Evolutionary conservation across 2,329 filamentous ascomycete genomes (phyloP).

Genomic region (Xylaria arbuscula): DNA sequence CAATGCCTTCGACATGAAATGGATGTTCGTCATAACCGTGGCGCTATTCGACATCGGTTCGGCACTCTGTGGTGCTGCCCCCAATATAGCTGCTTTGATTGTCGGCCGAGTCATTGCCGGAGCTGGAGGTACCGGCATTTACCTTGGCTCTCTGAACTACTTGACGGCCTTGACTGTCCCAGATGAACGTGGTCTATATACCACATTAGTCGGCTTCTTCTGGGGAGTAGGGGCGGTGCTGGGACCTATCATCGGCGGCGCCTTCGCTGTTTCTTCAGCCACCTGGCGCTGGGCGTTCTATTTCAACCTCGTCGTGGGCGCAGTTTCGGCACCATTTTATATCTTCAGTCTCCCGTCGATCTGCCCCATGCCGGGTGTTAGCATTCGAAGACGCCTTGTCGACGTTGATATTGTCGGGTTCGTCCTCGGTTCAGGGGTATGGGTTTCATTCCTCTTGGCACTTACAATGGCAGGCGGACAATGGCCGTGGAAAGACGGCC

Average conservation of each 20-base stretch:
- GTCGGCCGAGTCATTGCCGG: conserved; percentile 35
- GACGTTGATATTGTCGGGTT: conserved; percentile 59
- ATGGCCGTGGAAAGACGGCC: conserved; percentile 60
- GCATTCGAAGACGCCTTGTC: conserved; percentile 38
- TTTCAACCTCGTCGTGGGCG: conserved; percentile 54
- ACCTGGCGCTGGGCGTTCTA: conserved; percentile 65
- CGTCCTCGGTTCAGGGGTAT: conserved; percentile 54
- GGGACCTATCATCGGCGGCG: conserved; percentile 60
- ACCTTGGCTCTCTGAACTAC: conserved; percentile 48
- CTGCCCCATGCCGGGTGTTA: conserved; percentile 47
- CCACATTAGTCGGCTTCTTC: conserved; percentile 46
- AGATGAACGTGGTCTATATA: conserved; percentile 50
- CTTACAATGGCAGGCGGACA: conserved; percentile 60
- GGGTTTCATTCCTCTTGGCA: conserved; percentile 56
- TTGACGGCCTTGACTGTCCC: conserved; percentile 47
- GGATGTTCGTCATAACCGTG: conserved; percentile 45
- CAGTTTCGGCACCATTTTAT: not conserved
- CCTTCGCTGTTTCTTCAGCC: conserved; percentile 52
- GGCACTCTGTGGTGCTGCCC: conserved; percentile 53
- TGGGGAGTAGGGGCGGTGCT: conserved; percentile 55
- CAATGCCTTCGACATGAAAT: conserved; percentile 57
- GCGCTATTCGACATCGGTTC: conserved; percentile 44
- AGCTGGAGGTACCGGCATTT: conserved; percentile 38
- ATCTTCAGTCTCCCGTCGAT: conserved; percentile 43
- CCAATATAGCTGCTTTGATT: conserved; percentile 43